These are phyloP conservation scores for Pythium rishiriense DNA, from an alignment of 352 stramenopile species.

Conservation along the genomic window DNA sequence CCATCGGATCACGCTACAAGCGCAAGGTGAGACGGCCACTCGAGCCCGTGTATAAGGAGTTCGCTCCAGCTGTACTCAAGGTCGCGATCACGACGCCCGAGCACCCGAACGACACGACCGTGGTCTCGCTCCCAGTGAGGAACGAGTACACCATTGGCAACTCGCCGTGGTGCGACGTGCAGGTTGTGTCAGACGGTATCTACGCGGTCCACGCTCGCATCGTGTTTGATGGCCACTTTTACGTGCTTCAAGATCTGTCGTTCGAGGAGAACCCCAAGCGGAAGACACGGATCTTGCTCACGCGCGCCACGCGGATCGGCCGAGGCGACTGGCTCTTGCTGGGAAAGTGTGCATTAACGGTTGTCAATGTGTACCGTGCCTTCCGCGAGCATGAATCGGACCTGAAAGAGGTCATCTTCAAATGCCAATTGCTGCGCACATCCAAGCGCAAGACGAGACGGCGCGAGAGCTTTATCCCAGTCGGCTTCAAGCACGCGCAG, in stretches of 20 bases:
- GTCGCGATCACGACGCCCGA: slow-evolving; percentile 21
- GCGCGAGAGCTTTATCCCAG: slow-evolving; percentile 47
- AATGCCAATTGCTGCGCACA: slow-evolving; percentile 57
- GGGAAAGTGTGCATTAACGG: slow-evolving; percentile 49
- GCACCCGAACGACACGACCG: slow-evolving; percentile 17
- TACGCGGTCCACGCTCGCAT: slow-evolving; percentile 62
- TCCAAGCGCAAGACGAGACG: slow-evolving; percentile 62
- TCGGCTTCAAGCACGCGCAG: slow-evolving; percentile 52
- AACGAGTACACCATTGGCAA: slow-evolving; percentile 55
- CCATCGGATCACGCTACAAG: slow-evolving; percentile 50
- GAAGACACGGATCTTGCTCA: slow-evolving; percentile 55
- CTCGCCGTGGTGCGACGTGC: slow-evolving; percentile 55
- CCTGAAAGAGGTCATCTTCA: slow-evolving; percentile 65
- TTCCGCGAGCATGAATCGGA: slow-evolving; percentile 58
- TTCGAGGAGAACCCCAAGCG: slow-evolving; percentile 58
- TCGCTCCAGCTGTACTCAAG: slow-evolving; percentile 11
- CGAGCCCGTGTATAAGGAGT: slow-evolving; percentile 17
- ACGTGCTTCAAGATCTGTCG: slow-evolving; percentile 68
- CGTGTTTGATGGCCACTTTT: slow-evolving; percentile 61
- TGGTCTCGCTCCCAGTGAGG: slow-evolving; percentile 28
- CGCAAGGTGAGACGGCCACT: slow-evolving; percentile 32
- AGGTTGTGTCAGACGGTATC: slow-evolving; percentile 45
- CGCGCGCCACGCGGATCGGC: slow-evolving; percentile 46
- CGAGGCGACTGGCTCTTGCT: slow-evolving; percentile 64
- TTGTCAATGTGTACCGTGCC: slow-evolving; percentile 48